Conservation (phyloP, 2,329 filamentous ascomycete genomes). For the Xylaria sp. region DNA sequence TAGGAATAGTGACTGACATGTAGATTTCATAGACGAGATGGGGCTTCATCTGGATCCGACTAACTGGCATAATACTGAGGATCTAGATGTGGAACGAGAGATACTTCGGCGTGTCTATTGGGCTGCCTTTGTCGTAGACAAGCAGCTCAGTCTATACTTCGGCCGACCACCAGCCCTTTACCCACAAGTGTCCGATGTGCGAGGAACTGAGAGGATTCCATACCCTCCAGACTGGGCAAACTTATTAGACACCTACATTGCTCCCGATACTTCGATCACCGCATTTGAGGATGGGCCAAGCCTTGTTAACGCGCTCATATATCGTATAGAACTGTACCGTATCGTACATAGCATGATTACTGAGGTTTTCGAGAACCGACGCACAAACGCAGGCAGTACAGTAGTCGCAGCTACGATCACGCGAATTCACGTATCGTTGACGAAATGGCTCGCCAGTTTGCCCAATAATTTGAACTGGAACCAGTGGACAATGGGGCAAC, state of each 20-base stretch:
- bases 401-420: constrained; percentile 56
- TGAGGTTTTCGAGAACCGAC: constrained; percentile 61
- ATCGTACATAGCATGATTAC: constrained; percentile 62
- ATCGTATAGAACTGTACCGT: constrained; percentile 60
- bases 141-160: constrained; percentile 63
- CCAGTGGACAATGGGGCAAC: constrained; percentile 59
- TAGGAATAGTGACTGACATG: constrained; percentile 1
- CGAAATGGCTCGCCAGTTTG: constrained; percentile 58
- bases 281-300: constrained; percentile 59
- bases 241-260: constrained; percentile 60
- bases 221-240: constrained; percentile 61
- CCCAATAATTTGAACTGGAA: constrained; percentile 62
- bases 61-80: constrained; percentile 57
- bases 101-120: constrained; percentile 61
- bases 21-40: constrained; percentile 54
- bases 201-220: constrained; percentile 59
- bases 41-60: constrained; percentile 62
- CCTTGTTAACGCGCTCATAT: constrained; percentile 58
- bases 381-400: constrained; percentile 53
- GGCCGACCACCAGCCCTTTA: constrained; percentile 61
- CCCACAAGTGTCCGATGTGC: constrained; percentile 60
- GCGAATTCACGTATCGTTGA: constrained; percentile 59
- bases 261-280: constrained; percentile 55
- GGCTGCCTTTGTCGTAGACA: constrained; percentile 61
- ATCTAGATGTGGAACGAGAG: constrained; percentile 57